A percentile compares a stretch with the other conserved stretches of the same genome.
These are phyloP conservation scores for Cytospora piceicola DNA, from an alignment of 2,329 filamentous ascomycete genomes.

Conservation along the genomic window DNA sequence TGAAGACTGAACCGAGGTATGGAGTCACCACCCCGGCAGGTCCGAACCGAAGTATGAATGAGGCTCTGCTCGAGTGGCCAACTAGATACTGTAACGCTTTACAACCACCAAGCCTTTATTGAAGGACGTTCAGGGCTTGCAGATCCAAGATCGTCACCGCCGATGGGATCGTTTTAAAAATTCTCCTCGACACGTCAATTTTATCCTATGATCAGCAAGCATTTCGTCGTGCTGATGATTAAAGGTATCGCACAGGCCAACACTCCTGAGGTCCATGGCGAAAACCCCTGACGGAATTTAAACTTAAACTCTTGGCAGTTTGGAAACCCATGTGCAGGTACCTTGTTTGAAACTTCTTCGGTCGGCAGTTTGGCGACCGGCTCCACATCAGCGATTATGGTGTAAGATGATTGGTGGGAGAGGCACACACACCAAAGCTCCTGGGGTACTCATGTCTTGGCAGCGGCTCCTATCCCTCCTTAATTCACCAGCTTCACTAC, in stretches of 20 bases:
- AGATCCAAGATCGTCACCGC: background rate
- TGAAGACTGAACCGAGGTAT: background rate
- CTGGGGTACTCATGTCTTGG: slow-evolving; percentile 17
- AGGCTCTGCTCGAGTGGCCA: slow-evolving; percentile 3
- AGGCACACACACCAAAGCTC: background rate
- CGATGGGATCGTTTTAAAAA: background rate
- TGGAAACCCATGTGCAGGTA: slow-evolving; percentile 10
- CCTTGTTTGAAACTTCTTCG: slow-evolving; percentile 18
- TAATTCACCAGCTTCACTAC: slow-evolving; percentile 15
- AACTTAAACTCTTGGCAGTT: slow-evolving; percentile 9
- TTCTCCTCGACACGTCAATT: background rate
- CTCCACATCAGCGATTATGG: background rate
- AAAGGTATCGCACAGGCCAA: background rate
- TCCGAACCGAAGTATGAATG: background rate
- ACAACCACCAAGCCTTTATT: background rate
- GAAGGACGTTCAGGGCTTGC: slow-evolving; percentile 1
- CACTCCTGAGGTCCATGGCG: background rate
- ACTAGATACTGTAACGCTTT: background rate
- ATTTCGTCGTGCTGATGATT: background rate
- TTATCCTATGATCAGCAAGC: background rate
- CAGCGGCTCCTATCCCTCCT: slow-evolving; percentile 21
- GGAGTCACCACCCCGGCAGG: too few species aligned
- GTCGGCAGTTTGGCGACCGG: slow-evolving; percentile 9
- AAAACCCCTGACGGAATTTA: slow-evolving; percentile 14
- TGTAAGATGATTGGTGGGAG: slow-evolving; percentile 25